Base-by-base conservation (phyloP, 2,329 filamentous ascomycete genomes). In the Mycosphaerella arachidis region DNA sequence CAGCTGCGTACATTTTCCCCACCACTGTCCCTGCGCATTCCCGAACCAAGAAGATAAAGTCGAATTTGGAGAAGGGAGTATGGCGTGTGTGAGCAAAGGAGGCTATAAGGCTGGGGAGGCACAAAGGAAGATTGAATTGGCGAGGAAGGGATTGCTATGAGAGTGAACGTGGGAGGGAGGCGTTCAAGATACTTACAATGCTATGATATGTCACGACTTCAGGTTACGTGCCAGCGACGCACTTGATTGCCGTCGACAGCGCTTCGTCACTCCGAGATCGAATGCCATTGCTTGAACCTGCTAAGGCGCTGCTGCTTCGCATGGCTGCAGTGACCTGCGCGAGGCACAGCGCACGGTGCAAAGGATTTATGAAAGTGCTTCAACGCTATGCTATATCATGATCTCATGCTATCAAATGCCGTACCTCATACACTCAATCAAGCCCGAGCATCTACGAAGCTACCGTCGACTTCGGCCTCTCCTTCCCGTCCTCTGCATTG, bases 1-100 rank as follows among this genome's bases (percentile, higher is more conserved):
- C 61, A 90, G 92, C 37, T 99, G 94, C 79, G 94, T 99, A 6
- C 88, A 95, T 74, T 94, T 96, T 78, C 92, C 94, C 1, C 93
- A 97, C 74, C 94, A 99, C 77, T 99, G 94, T 76, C 94, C 94
- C 30, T 99, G 94, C 77, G 82, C 91, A 1, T 96, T 90, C 81
- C 74, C 82, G 67, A 62, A 82, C 78, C 70, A 86, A 77, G 74
- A 91, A 77, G 68, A 87, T 76, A 77, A 90, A 82, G 72, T 86
- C 75, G 81, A 91, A 86, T 75, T 91, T 78, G 84, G 81, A 5
- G 88, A 92, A 4, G 90, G 90, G 0, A 85, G 86, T 66, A 83
- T 88, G 45, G 79, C 92, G 51, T 94, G 90, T 70, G 80, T 88
- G 0, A 90, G 86, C 48, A 91, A 86, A 70, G 89, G 89, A 1